Percentiles rank a stretch among this genome's conserved stretches.
phyloP scores from a whole-genome alignment of 306 rosid genomes.

The Trifolium subterraneum region DNA sequence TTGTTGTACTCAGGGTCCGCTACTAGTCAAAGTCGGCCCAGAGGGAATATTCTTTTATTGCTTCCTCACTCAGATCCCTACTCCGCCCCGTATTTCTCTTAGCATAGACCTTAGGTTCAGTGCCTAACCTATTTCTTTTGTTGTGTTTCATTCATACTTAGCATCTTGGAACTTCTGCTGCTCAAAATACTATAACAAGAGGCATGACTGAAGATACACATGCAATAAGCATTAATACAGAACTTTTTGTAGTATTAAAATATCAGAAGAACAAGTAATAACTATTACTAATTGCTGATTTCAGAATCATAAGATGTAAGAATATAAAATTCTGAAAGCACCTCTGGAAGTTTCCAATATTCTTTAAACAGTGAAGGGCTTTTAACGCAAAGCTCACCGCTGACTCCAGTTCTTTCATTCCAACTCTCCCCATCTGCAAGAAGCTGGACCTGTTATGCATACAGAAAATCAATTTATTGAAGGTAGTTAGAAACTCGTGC shows the following conservation, averaged over 20 bases:
- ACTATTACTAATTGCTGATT: constrained; percentile 17
- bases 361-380: constrained; percentile 86
- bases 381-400: constrained; percentile 91
- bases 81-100: not conserved
- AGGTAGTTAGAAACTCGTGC: constrained; percentile 27
- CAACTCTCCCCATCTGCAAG: constrained; percentile 56
- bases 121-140: constrained; percentile 1
- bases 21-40: too few species aligned
- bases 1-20: too few species aligned
- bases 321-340: constrained; percentile 42
- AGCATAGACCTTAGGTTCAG: not conserved
- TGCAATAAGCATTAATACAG: constrained; percentile 13
- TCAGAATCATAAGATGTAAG: constrained; percentile 26
- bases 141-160: constrained; percentile 15
- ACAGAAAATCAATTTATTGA: constrained; percentile 27
- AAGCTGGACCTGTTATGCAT: constrained; percentile 64
- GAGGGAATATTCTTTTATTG: too few species aligned
- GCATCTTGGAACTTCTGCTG: constrained; percentile 15
- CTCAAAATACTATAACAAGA: constrained; percentile 27
- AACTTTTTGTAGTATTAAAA: constrained; percentile 16
- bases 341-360: constrained; percentile 94
- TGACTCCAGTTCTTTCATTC: constrained; percentile 42
- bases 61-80: constrained; percentile 1
- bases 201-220: not conserved
- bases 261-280: constrained; percentile 19